These are phyloP conservation scores for Porogramme epimiltina DNA, from an alignment of 1,284 basidiomycete species.

Conservation along the genomic window DNA sequence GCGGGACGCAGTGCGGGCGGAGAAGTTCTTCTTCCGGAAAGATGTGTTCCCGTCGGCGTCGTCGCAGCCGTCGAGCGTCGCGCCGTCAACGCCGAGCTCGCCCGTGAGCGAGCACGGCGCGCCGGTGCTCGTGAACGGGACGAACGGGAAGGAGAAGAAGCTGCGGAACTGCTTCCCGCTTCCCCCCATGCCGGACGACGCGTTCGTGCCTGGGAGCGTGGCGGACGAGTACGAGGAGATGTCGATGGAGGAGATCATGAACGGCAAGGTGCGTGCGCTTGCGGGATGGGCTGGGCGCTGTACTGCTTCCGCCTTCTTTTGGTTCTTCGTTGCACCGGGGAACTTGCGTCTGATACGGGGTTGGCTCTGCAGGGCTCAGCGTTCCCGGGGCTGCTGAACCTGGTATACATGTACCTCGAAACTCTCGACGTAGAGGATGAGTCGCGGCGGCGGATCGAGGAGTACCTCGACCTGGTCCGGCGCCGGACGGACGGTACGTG, in stretches of 20 bases:
- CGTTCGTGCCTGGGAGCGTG: slow-evolving; percentile 45
- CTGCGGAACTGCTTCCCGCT: slow-evolving; percentile 72
- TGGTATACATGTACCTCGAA: slow-evolving; percentile 88
- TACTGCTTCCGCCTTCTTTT: not conserved
- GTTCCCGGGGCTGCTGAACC: slow-evolving; percentile 86
- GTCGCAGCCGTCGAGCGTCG: slow-evolving; percentile 39
- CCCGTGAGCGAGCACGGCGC: slow-evolving; percentile 42
- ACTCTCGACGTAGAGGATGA: slow-evolving; percentile 79
- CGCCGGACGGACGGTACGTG: slow-evolving; percentile 77
- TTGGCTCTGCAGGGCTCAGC: slow-evolving; percentile 44
- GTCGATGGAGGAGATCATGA: slow-evolving; percentile 92
- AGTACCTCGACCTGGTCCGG: slow-evolving; percentile 82
- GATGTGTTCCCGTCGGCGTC: slow-evolving; percentile 71
- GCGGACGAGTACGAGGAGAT: slow-evolving; percentile 91
- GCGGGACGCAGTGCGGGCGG: slow-evolving; percentile 73
- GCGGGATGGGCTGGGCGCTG: not conserved
- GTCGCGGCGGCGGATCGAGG: slow-evolving; percentile 68
- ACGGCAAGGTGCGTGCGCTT: slow-evolving; percentile 68
- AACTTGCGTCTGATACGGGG: too few relatives aligned
- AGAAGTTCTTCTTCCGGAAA: slow-evolving; percentile 92
- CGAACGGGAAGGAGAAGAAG: slow-evolving; percentile 57
- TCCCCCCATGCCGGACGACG: slow-evolving; percentile 52
- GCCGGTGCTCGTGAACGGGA: slow-evolving; percentile 24
- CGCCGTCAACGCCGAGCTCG: slow-evolving; percentile 54
- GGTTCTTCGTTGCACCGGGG: too few relatives aligned